phyloP scores from a whole-genome alignment of 1,284 basidiomycete species.

The Ustilago loliicola region DNA sequence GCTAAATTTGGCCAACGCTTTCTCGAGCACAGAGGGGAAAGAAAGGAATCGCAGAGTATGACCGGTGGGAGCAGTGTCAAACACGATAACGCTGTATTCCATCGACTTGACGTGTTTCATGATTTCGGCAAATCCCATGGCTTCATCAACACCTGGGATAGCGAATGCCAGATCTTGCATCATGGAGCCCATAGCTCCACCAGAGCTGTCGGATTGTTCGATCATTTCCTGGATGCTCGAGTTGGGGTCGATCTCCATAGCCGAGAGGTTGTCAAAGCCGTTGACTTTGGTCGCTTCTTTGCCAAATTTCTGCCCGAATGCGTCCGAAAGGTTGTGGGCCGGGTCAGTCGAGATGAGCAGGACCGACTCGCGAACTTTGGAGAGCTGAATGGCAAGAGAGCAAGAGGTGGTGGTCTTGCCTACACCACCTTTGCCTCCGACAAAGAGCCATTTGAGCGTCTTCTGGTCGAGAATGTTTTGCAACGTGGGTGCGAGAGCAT shows the following conservation, averaged over 20 bases:
- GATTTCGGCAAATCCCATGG: slow-evolving; percentile 99
- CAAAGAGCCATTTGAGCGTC: slow-evolving; percentile 70
- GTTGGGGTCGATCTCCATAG: slow-evolving; percentile 99
- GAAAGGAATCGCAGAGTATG: slow-evolving; percentile 98
- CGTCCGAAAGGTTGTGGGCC: slow-evolving; percentile 98
- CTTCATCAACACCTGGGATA: slow-evolving; percentile 98
- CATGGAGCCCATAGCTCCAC: slow-evolving; percentile 92
- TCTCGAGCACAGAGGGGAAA: slow-evolving; percentile 97
- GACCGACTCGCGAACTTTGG: slow-evolving; percentile 66
- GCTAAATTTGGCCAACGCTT: slow-evolving; percentile 94
- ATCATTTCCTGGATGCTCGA: slow-evolving; percentile 99
- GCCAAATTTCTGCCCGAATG: slow-evolving; percentile 98
- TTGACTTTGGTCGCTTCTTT: slow-evolving; percentile 99
- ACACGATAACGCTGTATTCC: slow-evolving; percentile 99
- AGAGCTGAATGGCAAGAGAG: slow-evolving; percentile 67
- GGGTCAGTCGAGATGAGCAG: slow-evolving; percentile 86
- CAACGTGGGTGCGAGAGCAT: slow-evolving; percentile 62
- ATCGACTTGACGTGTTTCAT: slow-evolving; percentile 99
- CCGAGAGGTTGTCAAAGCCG: slow-evolving; percentile 94
- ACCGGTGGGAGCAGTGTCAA: slow-evolving; percentile 98
- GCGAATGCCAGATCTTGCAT: slow-evolving; percentile 99
- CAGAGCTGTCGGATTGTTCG: slow-evolving; percentile 89
- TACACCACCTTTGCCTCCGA: slow-evolving; percentile 70
- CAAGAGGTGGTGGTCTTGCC: slow-evolving; percentile 70
- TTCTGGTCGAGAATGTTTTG: slow-evolving; percentile 69